These are phyloP conservation scores for Rhodomyrtus tomentosa DNA, from an alignment of 345 rosid genomes.

Conservation along the genomic window DNA sequence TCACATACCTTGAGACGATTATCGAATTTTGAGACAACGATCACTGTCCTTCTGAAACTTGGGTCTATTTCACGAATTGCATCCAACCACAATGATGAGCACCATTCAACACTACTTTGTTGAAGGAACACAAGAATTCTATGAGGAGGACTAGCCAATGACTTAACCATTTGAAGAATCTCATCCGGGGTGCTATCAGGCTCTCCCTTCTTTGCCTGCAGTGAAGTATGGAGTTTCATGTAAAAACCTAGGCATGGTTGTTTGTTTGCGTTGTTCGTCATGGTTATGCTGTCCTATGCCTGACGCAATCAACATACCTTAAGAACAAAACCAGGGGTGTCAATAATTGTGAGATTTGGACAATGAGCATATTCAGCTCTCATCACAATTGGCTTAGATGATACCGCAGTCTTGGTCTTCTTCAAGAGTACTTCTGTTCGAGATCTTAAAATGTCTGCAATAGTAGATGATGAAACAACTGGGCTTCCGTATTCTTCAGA, in stretches of 20 bases:
- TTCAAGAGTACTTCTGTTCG: slow-evolving; percentile 67
- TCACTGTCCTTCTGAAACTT: slow-evolving; percentile 61
- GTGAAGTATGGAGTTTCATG: background rate
- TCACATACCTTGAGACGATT: slow-evolving; percentile 77
- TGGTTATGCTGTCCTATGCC: background rate
- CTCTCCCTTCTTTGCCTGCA: slow-evolving; percentile 95
- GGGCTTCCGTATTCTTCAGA: slow-evolving; percentile 86
- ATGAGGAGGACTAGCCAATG: slow-evolving; percentile 91
- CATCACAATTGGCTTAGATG: slow-evolving; percentile 90
- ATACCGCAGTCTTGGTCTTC: slow-evolving; percentile 73
- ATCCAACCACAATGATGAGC: slow-evolving; percentile 95
- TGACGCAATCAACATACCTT: slow-evolving; percentile 32
- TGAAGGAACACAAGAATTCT: slow-evolving; percentile 85
- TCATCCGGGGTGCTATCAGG: slow-evolving; percentile 92
- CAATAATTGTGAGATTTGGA: slow-evolving; percentile 90
- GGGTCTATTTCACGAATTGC: slow-evolving; percentile 89
- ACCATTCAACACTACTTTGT: slow-evolving; percentile 99
- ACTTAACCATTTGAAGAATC: slow-evolving; percentile 87
- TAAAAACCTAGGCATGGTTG: background rate
- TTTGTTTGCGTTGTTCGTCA: background rate
- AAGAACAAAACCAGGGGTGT: slow-evolving; percentile 96
- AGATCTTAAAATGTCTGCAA: slow-evolving; percentile 75
- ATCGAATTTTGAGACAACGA: slow-evolving; percentile 95
- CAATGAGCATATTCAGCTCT: slow-evolving; percentile 97
- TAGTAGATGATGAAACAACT: slow-evolving; percentile 49